Conservation (phyloP, 169 alveolate species). For the Plasmodium relictum region DNA sequence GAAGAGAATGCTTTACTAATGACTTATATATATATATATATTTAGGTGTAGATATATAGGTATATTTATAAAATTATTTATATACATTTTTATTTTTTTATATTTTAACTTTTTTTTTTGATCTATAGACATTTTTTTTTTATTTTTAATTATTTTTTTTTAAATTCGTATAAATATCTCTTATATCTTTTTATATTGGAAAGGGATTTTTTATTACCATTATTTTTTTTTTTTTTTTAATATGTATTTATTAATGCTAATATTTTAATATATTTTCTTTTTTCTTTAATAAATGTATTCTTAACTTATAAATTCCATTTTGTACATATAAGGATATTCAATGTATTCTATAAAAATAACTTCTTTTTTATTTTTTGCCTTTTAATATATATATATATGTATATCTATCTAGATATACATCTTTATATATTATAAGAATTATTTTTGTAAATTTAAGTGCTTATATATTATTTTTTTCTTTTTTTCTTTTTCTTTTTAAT, state of each 20-base stretch:
- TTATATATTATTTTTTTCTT: constrained; percentile 1
- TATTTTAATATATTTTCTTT: constrained; percentile 14
- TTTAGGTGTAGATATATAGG: constrained; percentile 6
- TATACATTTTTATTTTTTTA: constrained; percentile 1
- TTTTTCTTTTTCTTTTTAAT: neutral
- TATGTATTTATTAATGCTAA: constrained; percentile 4
- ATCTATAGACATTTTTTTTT: constrained; percentile 1
- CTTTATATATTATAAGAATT: neutral
- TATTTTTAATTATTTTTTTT: constrained; percentile 51
- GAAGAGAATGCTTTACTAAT: neutral
- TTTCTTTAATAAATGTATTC: constrained; percentile 38
- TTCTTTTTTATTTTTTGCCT: constrained; percentile 11
- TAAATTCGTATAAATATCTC: constrained; percentile 37
- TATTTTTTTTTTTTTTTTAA: constrained; percentile 15
- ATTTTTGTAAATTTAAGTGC: constrained; percentile 41
- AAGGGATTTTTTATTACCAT: constrained; percentile 3
- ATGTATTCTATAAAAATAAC: constrained; percentile 21
- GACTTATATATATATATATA: neutral
- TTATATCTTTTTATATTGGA: constrained; percentile 27
- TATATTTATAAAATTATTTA: constrained; percentile 5
- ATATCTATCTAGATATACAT: neutral
- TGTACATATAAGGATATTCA: constrained; percentile 18
- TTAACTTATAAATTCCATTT: constrained; percentile 31
- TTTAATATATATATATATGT: constrained; percentile 27
- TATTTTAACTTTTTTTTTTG: constrained; percentile 17